Base-by-base conservation (phyloP, 257 asterid species). In the Primulina eburnea region DNA sequence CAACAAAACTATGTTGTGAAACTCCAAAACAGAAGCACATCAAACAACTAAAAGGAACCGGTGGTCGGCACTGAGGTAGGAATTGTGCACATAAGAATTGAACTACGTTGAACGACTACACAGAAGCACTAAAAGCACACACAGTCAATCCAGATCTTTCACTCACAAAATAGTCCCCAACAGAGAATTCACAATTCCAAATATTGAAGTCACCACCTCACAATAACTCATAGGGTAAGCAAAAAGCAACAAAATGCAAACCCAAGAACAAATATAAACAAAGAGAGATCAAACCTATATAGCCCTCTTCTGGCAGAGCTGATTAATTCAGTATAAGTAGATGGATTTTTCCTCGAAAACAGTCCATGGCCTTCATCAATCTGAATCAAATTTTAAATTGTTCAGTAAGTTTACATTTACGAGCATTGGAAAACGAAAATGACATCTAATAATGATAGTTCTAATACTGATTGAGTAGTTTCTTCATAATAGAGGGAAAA, bases 271-370 rank as follows among this genome's bases (percentile, higher is more conserved):
- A 58, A 60, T 71, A 76, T 56, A 65, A 70, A 61, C 24, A 74
- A 60, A 63, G 74, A 50, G 73, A 62, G 78, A 78, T 72, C 88
- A 78, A 70, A 89, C 98, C 98, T 88, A 68, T 85, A 84, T 60
- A 92, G 84, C 71, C 90, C 95, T 75, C 93, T 81, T 83, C 87
- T 86, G 9, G 92, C 87, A 70, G 79, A 77, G 77, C 67, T 78
- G 76, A 88, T 78, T 65, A 79, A 65, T 77, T 82, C 89, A 57
- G 78, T 68, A 80, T 85, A 80, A 67, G 76, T 73, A 69, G 93
- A 85, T 9, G 89, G 87, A 77, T 81, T 69, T 55, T 83, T 86
- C 83, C 78, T 81, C 79, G 78, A 58, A 32, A 81, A 73, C 74
- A 72, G 77, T 71, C 80, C 80, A 33, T 81, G 85, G 65, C 81